Conservation (phyloP, 345 rosid genomes). For the Brassica nigra region DNA sequence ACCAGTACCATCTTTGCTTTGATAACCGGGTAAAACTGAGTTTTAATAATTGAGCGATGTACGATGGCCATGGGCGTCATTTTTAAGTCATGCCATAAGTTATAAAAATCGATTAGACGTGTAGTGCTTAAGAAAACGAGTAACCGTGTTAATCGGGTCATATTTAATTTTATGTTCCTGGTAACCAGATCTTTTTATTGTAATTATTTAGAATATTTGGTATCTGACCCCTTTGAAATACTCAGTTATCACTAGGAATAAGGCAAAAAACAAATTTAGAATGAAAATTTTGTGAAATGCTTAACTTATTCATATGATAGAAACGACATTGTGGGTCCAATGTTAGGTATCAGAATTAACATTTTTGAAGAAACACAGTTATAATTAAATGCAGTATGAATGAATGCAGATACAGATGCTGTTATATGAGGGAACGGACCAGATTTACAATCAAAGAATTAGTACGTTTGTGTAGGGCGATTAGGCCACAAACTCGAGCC, state of each 20-base stretch:
- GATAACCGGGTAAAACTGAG: slow-evolving; percentile 1
- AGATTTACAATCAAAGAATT: slow-evolving; percentile 23
- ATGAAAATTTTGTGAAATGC: background rate
- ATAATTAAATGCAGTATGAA: slow-evolving; percentile 22
- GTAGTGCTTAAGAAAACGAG: background rate
- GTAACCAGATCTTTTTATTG: background rate
- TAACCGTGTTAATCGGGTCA: background rate
- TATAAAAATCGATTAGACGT: background rate
- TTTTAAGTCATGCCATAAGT: background rate
- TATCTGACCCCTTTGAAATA: background rate
- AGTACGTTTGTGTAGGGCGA: slow-evolving; percentile 29
- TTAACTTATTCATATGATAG: background rate
- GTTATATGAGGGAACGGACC: slow-evolving; percentile 25
- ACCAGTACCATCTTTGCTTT: background rate
- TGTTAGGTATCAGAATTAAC: slow-evolving; percentile 31
- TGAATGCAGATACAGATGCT: slow-evolving; percentile 29
- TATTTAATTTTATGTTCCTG: background rate
- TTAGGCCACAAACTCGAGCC: slow-evolving; percentile 31
- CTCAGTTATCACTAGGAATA: background rate
- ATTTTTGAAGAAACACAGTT: background rate
- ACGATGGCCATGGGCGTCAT: background rate
- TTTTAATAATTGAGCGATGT: background rate
- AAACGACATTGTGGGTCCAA: slow-evolving; percentile 26
- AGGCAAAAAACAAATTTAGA: background rate
- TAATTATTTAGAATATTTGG: background rate